phyloP scores from a whole-genome alignment of 1,284 basidiomycete genomes.

The Schizophyllum amplum region DNA sequence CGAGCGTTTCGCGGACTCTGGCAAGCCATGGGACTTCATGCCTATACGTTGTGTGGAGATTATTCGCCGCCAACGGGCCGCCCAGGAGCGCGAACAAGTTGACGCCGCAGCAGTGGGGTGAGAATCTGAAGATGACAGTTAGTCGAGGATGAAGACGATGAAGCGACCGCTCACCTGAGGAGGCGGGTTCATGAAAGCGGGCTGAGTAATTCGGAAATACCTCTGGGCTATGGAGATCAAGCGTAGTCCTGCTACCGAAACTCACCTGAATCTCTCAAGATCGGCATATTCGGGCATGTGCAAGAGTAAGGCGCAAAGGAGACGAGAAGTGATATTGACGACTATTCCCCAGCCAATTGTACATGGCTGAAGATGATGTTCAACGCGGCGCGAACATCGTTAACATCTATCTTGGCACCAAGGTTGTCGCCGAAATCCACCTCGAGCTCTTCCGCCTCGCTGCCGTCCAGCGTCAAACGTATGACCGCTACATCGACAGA shows the following conservation, averaged over 20 bases:
- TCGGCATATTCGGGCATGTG: too few relatives aligned
- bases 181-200: too few relatives aligned
- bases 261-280: too few relatives aligned
- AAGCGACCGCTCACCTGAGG: too few relatives aligned
- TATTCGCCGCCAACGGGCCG: background rate
- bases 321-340: background rate
- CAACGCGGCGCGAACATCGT: background rate
- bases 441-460: background rate
- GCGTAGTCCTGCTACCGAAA: too few relatives aligned
- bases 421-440: background rate
- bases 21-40: background rate
- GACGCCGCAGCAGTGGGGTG: too few relatives aligned
- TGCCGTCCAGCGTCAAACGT: too few relatives aligned
- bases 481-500: background rate
- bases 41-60: background rate
- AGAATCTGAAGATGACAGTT: background rate
- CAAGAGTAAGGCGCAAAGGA: background rate
- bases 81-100: too few relatives aligned
- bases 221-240: too few relatives aligned
- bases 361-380: background rate
- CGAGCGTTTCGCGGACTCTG: too few relatives aligned
- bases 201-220: too few relatives aligned
- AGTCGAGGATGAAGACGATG: background rate
- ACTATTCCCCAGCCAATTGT: background rate
- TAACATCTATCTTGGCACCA: background rate